Evolutionary conservation across 2,329 filamentous ascomycete species (phyloP), one percentile per base, ranked within the genome.

Genomic region (Fusarium buharicum): DNA sequence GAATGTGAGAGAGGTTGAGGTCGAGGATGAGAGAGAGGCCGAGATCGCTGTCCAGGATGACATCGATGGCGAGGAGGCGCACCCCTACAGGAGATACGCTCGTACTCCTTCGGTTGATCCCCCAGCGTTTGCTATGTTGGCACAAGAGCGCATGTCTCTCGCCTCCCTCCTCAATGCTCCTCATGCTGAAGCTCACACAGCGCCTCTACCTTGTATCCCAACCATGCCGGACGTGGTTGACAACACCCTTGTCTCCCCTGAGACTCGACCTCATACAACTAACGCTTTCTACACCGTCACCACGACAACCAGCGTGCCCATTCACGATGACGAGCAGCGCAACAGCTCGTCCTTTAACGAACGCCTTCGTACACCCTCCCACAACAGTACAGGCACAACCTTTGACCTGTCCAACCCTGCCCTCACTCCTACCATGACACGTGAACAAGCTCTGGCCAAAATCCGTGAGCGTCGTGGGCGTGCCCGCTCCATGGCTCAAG

Each of bases 381-480:
- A 70, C 38, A 73, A 71, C 41, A 77, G 74, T 62, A 74, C 65
- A 53, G 72, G 64, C 13, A 65, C 50, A 18, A 77, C 73, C 50
- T 86, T 86, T 66, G 84, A 86, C 71, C 71, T 78, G 36, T 82
- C 76, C 57, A 83, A 87, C 71, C 84, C 84, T 17, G 85, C 85
- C 10, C 73, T 89, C 58, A 87, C 83, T 37, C 85, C 86, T 6
- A 89, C 86, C 34, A 87, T 89, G 84, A 86, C 86, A 22, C 83
- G 91, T 50, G 91, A 92, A 73, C 83, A 92, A 74, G 90, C 90
- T 4, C 82, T 94, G 14, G 89, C 89, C 51, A 86, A 89, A 72
- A 93, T 94, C 65, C 83, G 87, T 49, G 88, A 91, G 76, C 82
- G 91, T 24, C 79, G 91, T 49, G 90, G 89, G 7, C 80, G 91